Conservation (phyloP, 2,329 filamentous ascomycete genomes). For the Aspergillus pseudoviridinutans region DNA sequence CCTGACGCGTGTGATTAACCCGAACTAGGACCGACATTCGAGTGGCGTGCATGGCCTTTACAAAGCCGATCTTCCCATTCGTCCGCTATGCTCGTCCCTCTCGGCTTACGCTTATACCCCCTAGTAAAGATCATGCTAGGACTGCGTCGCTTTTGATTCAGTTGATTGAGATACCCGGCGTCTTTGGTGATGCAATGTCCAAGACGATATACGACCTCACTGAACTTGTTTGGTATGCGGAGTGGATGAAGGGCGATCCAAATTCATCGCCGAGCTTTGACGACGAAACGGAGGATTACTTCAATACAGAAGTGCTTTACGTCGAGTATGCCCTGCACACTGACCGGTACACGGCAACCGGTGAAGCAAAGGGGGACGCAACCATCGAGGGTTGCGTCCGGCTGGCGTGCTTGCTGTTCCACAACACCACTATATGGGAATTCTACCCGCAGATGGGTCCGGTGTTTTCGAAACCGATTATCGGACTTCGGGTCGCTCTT, state of each 20-base stretch:
- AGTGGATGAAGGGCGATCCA: slow-evolving; percentile 32
- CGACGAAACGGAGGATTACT: slow-evolving; percentile 37
- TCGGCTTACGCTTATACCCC: slow-evolving; percentile 26
- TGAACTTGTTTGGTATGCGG: slow-evolving; percentile 34
- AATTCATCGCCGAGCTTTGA: slow-evolving; percentile 25
- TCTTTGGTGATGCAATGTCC: slow-evolving; percentile 30
- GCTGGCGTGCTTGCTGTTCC: slow-evolving; percentile 36
- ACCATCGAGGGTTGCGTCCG: slow-evolving; percentile 37
- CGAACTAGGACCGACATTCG: slow-evolving; percentile 37
- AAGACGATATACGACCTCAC: slow-evolving; percentile 32
- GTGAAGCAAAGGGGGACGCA: slow-evolving; percentile 31
- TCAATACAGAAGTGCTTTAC: slow-evolving; percentile 38
- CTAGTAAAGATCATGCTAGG: slow-evolving; percentile 25
- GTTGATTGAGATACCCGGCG: slow-evolving; percentile 31
- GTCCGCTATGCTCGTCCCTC: slow-evolving; percentile 32
- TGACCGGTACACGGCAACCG: slow-evolving; percentile 34
- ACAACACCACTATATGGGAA: slow-evolving; percentile 38
- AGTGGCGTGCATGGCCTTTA: slow-evolving; percentile 36
- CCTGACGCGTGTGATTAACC: slow-evolving; percentile 1
- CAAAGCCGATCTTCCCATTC: slow-evolving; percentile 38
- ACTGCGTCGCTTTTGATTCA: slow-evolving; percentile 32
- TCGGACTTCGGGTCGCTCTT: slow-evolving; percentile 29
- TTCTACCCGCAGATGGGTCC: slow-evolving; percentile 35
- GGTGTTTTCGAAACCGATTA: slow-evolving; percentile 32
- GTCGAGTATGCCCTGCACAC: slow-evolving; percentile 35